Evolutionary conservation across 202 grass and related monocot species (phyloP), one percentile per base, ranked within the genome.

Genomic region (Hordeum pubiflorum): DNA sequence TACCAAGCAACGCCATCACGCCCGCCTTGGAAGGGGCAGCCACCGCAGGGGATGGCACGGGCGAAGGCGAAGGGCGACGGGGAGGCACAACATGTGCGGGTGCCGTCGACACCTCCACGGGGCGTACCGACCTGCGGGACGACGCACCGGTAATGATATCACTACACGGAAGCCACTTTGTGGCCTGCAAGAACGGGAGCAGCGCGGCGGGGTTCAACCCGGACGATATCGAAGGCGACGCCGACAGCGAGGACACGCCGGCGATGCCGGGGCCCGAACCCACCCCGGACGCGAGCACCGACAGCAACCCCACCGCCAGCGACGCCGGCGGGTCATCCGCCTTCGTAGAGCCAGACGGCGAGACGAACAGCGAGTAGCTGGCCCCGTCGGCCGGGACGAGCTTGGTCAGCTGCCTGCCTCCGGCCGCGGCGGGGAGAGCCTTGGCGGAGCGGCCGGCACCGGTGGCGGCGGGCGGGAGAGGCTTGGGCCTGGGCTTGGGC

Each of bases 111-210:
- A 48, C 81, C 21, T 23, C 55, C 17, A 46, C 52, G 15, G 87
- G 81, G 50, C 84, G 87, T 12, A 32, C 84, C 10, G 68, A 82
- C 14, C 63, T 78, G 22, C 82, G 71, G 20, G 79, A 75, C 0
- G 90, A 40, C 9, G 75, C 73, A 0, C 82, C 85, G 3, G 80
- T 54, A 83, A 89, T 52, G 71, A 85, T 80, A 58, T 95, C 96
- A 10, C 87, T 91, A 60, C 96, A 99, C 3, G 96, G 92, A 14
- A 99, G 87, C 96, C 96, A 96, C 66, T 96, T 99, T 56, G 77
- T 89, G 10, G 87, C 80, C 84, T 93, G 92, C 72, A 95, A 65
- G 80, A 96, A 93, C 6, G 96, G 96, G 22, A 99, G 82, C 26
- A 96, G 79, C 24, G 92, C 82, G 3, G 90, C 85, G 5, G 96